Evolutionary conservation across 2,329 filamentous ascomycete species (phyloP).

Genomic region (Alternaria sp.): DNA sequence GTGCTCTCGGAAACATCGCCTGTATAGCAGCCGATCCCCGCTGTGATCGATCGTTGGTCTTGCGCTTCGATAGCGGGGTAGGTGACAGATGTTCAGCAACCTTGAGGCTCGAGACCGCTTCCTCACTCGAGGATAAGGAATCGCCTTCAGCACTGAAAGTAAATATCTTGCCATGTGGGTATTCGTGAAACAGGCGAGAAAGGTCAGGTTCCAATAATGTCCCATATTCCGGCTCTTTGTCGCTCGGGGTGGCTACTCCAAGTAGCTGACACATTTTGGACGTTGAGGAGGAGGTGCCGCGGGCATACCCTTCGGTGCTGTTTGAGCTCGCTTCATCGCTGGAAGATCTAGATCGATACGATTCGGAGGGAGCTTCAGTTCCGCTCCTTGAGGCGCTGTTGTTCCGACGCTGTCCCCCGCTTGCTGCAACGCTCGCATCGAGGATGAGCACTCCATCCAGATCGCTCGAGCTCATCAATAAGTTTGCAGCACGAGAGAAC

Average conservation of each 20-base stretch:
- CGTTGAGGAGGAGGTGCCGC: constrained; percentile 1
- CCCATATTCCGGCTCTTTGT: constrained; percentile 6
- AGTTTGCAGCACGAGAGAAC: constrained; percentile 43
- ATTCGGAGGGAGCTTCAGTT: constrained; percentile 9
- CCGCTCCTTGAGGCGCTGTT: constrained; percentile 8
- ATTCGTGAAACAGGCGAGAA: constrained; percentile 28
- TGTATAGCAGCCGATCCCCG: constrained; percentile 54
- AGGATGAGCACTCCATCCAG: constrained; percentile 45
- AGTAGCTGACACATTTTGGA: constrained; percentile 34
- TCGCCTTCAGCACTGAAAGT: constrained; percentile 24
- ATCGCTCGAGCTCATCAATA: constrained; percentile 41
- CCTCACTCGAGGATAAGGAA: constrained; percentile 29
- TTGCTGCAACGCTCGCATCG: constrained; percentile 40
- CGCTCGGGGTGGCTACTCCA: constrained; percentile 21
- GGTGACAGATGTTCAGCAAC: background rate
- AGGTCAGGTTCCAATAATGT: constrained; percentile 29
- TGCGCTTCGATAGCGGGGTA: background rate
- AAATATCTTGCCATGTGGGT: constrained; percentile 36
- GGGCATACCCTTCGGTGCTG: background rate
- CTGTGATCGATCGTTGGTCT: constrained; percentile 22
- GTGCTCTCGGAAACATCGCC: constrained; percentile 54
- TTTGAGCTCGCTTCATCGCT: constrained; percentile 20
- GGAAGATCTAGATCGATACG: constrained; percentile 21
- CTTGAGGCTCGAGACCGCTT: constrained; percentile 8
- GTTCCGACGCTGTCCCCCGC: constrained; percentile 16